phyloP scores from a whole-genome alignment of 208 protist species.

The Lotmaria passim region DNA sequence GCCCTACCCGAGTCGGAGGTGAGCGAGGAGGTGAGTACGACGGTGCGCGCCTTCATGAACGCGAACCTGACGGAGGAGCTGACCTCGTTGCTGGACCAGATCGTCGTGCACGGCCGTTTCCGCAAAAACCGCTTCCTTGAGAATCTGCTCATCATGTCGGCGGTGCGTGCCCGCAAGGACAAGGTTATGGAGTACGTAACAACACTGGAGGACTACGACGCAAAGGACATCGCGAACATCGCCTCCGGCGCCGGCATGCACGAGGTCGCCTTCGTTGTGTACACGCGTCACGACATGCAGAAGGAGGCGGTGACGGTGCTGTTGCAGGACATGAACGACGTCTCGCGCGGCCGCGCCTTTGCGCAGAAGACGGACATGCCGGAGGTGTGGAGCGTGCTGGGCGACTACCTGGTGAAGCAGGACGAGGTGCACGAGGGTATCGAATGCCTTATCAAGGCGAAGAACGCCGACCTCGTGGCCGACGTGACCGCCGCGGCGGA shows the following conservation, averaged over 20 bases:
- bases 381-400: slow-evolving; percentile 96
- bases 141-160: slow-evolving; percentile 99
- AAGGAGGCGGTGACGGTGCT: slow-evolving; percentile 98
- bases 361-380: slow-evolving; percentile 93
- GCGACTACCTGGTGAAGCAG: slow-evolving; percentile 93
- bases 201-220: slow-evolving; percentile 99
- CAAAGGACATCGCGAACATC: slow-evolving; percentile 97
- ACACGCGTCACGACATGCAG: slow-evolving; percentile 98
- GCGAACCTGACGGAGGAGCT: slow-evolving; percentile 99
- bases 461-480: slow-evolving; percentile 94
- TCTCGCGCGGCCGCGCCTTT: slow-evolving; percentile 96
- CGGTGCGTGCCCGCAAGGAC: slow-evolving; percentile 95
- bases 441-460: slow-evolving; percentile 98
- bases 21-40: slow-evolving; percentile 97
- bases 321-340: slow-evolving; percentile 94
- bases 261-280: slow-evolving; percentile 99
- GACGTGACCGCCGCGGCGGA: slow-evolving; percentile 95
- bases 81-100: slow-evolving; percentile 99
- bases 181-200: slow-evolving; percentile 99
- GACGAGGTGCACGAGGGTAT: slow-evolving; percentile 96
- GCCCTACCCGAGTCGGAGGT: slow-evolving; percentile 97
- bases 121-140: slow-evolving; percentile 98
- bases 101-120: slow-evolving; percentile 99
- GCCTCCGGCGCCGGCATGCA: slow-evolving; percentile 94
- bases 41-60: slow-evolving; percentile 99